Evolutionary conservation across 2,329 filamentous ascomycete genomes (phyloP), one percentile per base, ranked within the genome.

Genomic region (Hypoxylon sp.): DNA sequence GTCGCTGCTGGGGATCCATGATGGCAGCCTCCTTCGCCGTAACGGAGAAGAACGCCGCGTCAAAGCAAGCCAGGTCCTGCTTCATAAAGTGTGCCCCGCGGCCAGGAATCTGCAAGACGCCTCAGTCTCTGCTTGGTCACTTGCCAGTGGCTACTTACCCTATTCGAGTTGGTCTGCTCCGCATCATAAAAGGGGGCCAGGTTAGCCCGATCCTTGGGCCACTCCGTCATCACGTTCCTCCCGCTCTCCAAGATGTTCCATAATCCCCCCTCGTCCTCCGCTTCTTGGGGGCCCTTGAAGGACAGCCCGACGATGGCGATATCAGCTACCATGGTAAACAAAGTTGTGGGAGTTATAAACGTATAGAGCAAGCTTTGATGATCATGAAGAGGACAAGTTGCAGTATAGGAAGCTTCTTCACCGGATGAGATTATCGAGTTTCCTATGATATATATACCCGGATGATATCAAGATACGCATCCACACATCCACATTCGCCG

Each of bases 241-340:
- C 66, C 53, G 13, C 62, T 59, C 18, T 70, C 43, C 1, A 77
- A 63, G 2, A 68, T 62, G 2, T 74, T 64, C 74, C 74, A 76
- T 11, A 77, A 70, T 13, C 48, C 53, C 3, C 42, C 47, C 4
- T 69, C 70, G 21, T 74, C 66, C 0, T 70, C 62, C 2, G 67
- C 59, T 11, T 65, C 71, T 18, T 74, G 70, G 0, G 76, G 76
- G 1, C 78, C 66, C 52, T 72, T 74, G 49, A 74, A 73, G 11
- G 59, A 52, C 2, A 63, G 48, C 5, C 60, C 56, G 5, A 53
- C 35, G n/a, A 61, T 27, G 2, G 58, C 58, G 3, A 61, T 45
- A 29, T 29, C 26, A n/a, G n/a, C n/a, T n/a, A n/a, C n/a, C n/a
- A n/a, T n/a, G n/a, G n/a, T n/a, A n/a, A n/a, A n/a, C n/a, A n/a